These are phyloP conservation scores for Pistacia atlantica DNA, from an alignment of 345 rosid species.

Conservation along the genomic window DNA sequence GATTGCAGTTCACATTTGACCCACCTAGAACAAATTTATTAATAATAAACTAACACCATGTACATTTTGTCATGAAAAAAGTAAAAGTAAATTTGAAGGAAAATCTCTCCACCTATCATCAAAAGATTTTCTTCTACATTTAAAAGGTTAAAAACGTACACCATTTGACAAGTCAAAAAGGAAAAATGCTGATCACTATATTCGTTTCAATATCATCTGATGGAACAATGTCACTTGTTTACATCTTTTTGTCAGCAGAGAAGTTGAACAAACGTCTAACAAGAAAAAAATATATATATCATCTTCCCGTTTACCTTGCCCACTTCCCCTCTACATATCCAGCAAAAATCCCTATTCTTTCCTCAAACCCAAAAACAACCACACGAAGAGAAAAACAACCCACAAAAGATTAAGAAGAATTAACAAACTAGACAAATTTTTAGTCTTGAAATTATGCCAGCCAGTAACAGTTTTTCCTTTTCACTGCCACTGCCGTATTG, in stretches of 20 bases:
- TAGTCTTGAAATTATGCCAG: slow-evolving; percentile 27
- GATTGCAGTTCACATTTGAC: not conserved
- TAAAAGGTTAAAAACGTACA: not conserved
- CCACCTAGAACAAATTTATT: slow-evolving; percentile 1
- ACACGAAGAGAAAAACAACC: slow-evolving; percentile 24
- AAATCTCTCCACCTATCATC: not conserved
- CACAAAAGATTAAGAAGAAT: slow-evolving; percentile 21
- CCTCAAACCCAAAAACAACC: slow-evolving; percentile 29
- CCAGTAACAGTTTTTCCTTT: slow-evolving; percentile 32
- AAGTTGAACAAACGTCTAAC: not conserved
- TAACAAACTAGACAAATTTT: slow-evolving; percentile 27
- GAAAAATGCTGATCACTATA: slow-evolving; percentile 14
- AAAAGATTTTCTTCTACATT: not conserved
- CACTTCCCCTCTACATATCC: not conserved
- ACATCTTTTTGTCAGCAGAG: slow-evolving; percentile 22
- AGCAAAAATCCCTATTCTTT: slow-evolving; percentile 17
- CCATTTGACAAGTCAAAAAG: not conserved
- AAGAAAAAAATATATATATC: not conserved
- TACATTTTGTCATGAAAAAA: not conserved
- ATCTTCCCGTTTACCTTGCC: slow-evolving; percentile 6
- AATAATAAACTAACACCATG: not conserved
- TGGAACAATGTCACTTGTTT: slow-evolving; percentile 11
- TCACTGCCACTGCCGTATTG: slow-evolving; percentile 28
- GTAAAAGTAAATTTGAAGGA: not conserved
- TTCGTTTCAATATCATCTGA: slow-evolving; percentile 15